Base-by-base conservation (phyloP, 2,329 filamentous ascomycete species). In the Orbilia ellipsospora region DNA sequence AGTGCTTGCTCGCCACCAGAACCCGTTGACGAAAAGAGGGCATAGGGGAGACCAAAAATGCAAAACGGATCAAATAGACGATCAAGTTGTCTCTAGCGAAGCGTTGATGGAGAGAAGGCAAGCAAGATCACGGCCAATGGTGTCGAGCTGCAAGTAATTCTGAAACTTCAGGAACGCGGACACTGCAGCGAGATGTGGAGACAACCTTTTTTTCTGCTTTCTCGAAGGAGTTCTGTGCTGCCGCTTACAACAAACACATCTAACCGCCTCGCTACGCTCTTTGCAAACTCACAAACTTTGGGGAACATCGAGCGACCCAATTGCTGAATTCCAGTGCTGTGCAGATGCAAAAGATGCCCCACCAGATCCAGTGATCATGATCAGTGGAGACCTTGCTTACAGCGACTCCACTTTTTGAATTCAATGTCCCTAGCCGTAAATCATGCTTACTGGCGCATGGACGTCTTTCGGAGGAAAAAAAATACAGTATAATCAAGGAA, bases 161-260 rank as follows among this genome's bases (percentile, higher is more conserved):
- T 73, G 69, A 73, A 73, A 73, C 69, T 62, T 63, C 69, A 73
- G 62, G 69, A 73, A 73, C 69, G 59, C 69, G 69, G 66, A 73
- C 69, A 73, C 54, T 73, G 69, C 69, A 73, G 66, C 16, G 44
- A 66, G 28, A 65, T 51, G 69, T 73, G 69, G 69, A 66, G 69
- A 63, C 50, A 28, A n/a, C 5, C 20, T 63, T 48, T 13, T n/a
- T 5, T 36, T 36, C 10, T 36, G 23, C 6, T 44, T 45, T 15
- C 23, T 40, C 13, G 31, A 60, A 60, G 40, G 31, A 31, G 56
- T 61, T 42, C 23, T 61, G 23, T 23, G 57, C 40, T 23, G 28
- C 48, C 57, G 13, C 31, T 36, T 36, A 36, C 31, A 36, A 36
- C 31, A 36, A 36, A 36, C 31, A 36, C n/a, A 36, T 10, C 31